phyloP scores from a whole-genome alignment of 2,329 filamentous ascomycete species.

The Ampelomyces quisqualis region DNA sequence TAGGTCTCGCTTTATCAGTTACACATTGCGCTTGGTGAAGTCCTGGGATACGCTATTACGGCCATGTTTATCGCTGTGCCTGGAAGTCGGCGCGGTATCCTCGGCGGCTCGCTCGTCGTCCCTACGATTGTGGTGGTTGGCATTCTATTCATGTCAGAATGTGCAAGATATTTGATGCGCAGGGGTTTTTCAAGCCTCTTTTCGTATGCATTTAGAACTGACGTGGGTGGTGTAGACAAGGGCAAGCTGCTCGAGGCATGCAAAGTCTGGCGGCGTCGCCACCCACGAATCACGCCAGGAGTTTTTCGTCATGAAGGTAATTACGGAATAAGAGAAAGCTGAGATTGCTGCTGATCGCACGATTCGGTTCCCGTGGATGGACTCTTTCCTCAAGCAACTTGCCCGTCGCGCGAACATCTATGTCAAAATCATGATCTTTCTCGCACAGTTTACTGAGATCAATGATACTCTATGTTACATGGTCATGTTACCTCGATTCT shows the following conservation, averaged over 20 bases:
- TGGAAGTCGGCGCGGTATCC: conserved; percentile 73
- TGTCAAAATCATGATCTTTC: conserved; percentile 73
- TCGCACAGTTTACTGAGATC: conserved; percentile 70
- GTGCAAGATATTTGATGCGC: conserved; percentile 63
- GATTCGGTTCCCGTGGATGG: conserved; percentile 66
- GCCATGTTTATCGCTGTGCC: conserved; percentile 70
- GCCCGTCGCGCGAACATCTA: conserved; percentile 59
- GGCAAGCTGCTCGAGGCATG: conserved; percentile 60
- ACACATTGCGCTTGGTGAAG: conserved; percentile 73
- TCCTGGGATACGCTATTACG: conserved; percentile 70
- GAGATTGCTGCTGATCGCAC: conserved; percentile 55
- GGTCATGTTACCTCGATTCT: conserved; percentile 71
- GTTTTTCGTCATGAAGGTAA: conserved; percentile 71
- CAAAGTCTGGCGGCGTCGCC: conserved; percentile 64
- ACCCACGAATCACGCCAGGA: conserved; percentile 63
- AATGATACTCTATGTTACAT: conserved; percentile 75
- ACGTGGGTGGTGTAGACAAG: conserved; percentile 54
- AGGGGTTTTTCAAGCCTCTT: too few species aligned
- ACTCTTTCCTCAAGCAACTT: conserved; percentile 70
- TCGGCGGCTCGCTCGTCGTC: conserved; percentile 71
- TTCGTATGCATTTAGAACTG: neutral
- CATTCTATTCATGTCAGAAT: conserved; percentile 72
- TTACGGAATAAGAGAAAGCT: conserved; percentile 57
- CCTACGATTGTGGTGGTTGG: conserved; percentile 63
- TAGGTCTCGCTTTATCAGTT: conserved; percentile 73